Conservation (phyloP, 306 rosid species). For the Sicyos baderoa region DNA sequence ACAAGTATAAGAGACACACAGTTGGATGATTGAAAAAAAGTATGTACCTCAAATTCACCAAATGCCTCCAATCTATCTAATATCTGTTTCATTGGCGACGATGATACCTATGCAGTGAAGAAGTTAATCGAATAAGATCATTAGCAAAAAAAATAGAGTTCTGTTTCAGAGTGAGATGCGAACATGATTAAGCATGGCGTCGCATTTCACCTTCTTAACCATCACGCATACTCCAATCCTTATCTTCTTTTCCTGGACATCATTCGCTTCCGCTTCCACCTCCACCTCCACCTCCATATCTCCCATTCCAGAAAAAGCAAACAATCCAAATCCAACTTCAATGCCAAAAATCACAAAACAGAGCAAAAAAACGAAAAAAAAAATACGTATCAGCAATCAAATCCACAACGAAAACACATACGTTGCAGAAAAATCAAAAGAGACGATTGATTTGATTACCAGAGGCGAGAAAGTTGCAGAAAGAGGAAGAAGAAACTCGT, state of each 20-base stretch:
- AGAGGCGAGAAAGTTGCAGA: background rate
- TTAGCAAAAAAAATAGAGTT: conserved; percentile 9
- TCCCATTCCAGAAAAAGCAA: conserved; percentile 8
- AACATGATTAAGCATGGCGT: conserved; percentile 44
- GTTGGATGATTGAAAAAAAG: conserved; percentile 9
- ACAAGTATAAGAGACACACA: background rate
- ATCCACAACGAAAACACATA: background rate
- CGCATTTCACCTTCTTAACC: conserved; percentile 99
- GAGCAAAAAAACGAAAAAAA: background rate
- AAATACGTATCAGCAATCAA: background rate
- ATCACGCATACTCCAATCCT: conserved; percentile 86
- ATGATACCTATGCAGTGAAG: conserved; percentile 48
- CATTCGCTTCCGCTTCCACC: conserved; percentile 19
- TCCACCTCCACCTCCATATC: conserved; percentile 24
- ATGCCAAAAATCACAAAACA: conserved; percentile 1
- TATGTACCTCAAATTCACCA: conserved; percentile 89
- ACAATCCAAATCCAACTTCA: conserved; percentile 19
- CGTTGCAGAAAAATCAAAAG: background rate
- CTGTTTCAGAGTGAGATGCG: conserved; percentile 17
- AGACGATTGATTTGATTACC: background rate
- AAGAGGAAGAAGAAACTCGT: background rate
- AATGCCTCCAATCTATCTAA: conserved; percentile 73
- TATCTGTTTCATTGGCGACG: conserved; percentile 91
- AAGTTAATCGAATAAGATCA: conserved; percentile 18
- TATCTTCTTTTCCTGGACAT: conserved; percentile 37